Percentiles rank a stretch among this genome's conserved stretches.
These are phyloP conservation scores for Globisporangium cederbergense DNA, from an alignment of 352 stramenopile species.

Conservation along the genomic window DNA sequence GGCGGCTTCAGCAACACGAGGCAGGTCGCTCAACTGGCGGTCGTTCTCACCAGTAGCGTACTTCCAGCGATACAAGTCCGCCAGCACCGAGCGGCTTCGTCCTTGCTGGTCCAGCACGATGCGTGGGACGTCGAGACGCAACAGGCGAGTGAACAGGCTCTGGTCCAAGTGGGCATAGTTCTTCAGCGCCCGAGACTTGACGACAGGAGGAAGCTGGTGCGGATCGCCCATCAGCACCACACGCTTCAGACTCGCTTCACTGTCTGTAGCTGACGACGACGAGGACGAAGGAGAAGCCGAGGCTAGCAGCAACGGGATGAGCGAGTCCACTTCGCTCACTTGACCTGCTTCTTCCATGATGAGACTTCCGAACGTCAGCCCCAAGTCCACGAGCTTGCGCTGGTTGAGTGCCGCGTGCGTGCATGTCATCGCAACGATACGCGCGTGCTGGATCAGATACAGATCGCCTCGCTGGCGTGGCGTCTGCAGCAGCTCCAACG, in stretches of 20 bases:
- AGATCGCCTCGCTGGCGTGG: slow-evolving; percentile 90
- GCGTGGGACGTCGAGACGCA: slow-evolving; percentile 90
- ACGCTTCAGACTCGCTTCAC: slow-evolving; percentile 74
- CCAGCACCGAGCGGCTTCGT: slow-evolving; percentile 5
- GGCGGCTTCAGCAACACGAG: slow-evolving; percentile 2
- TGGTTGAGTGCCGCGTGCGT: slow-evolving; percentile 92
- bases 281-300: slow-evolving; percentile 12
- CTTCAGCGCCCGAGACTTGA: slow-evolving; percentile 87
- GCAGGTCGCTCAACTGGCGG: slow-evolving; percentile 3
- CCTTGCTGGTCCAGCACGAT: slow-evolving; percentile 76
- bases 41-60: not conserved
- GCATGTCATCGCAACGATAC: slow-evolving; percentile 95
- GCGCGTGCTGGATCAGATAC: slow-evolving; percentile 94
- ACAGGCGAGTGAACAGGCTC: slow-evolving; percentile 93
- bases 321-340: slow-evolving; percentile 92
- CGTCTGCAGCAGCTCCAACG: slow-evolving; percentile 95
- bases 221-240: slow-evolving; percentile 95
- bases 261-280: slow-evolving; percentile 12
- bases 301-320: slow-evolving; percentile 91
- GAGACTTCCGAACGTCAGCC: slow-evolving; percentile 80
- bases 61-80: slow-evolving; percentile 13
- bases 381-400: slow-evolving; percentile 82
- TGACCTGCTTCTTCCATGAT: slow-evolving; percentile 96
- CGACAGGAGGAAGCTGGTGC: slow-evolving; percentile 89
- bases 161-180: slow-evolving; percentile 92